Evolutionary conservation across 2,329 filamentous ascomycete genomes (phyloP).

Genomic region (Elsinoe necatrix): DNA sequence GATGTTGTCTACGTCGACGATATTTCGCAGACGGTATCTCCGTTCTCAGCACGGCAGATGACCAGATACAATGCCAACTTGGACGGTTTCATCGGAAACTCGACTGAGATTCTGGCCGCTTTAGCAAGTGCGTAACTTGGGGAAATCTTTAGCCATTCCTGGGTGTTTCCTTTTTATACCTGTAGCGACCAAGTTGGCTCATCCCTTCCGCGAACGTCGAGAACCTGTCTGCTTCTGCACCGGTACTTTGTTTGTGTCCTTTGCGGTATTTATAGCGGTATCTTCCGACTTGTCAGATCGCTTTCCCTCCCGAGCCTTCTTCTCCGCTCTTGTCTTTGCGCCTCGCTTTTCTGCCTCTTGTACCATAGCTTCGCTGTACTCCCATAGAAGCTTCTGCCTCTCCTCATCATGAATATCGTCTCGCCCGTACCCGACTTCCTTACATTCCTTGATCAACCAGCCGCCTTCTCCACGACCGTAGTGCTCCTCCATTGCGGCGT

Average conservation of each 20-base stretch:
- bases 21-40: slow-evolving; percentile 26
- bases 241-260: slow-evolving; percentile 10
- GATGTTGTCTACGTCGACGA: slow-evolving; percentile 28
- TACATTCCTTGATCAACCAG: slow-evolving; percentile 80
- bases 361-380: slow-evolving; percentile 76
- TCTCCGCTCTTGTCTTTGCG: slow-evolving; percentile 54
- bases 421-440: slow-evolving; percentile 61
- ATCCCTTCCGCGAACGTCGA: slow-evolving; percentile 1
- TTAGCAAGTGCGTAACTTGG: background rate
- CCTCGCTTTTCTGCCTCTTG: slow-evolving; percentile 72
- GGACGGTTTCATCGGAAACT: slow-evolving; percentile 20
- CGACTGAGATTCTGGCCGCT: slow-evolving; percentile 8
- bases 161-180: too few relatives aligned
- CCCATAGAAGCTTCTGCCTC: slow-evolving; percentile 78
- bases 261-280: slow-evolving; percentile 9
- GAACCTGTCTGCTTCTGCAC: slow-evolving; percentile 2
- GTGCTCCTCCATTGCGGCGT: slow-evolving; percentile 72
- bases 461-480: slow-evolving; percentile 59
- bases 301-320: slow-evolving; percentile 40
- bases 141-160: too few relatives aligned
- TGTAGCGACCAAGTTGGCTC: background rate
- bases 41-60: slow-evolving; percentile 27
- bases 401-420: slow-evolving; percentile 69
- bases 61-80: slow-evolving; percentile 25
- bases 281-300: slow-evolving; percentile 30